These are phyloP conservation scores for Gynostemma pentaphyllum DNA, from an alignment of 306 rosid genomes.

Conservation along the genomic window DNA sequence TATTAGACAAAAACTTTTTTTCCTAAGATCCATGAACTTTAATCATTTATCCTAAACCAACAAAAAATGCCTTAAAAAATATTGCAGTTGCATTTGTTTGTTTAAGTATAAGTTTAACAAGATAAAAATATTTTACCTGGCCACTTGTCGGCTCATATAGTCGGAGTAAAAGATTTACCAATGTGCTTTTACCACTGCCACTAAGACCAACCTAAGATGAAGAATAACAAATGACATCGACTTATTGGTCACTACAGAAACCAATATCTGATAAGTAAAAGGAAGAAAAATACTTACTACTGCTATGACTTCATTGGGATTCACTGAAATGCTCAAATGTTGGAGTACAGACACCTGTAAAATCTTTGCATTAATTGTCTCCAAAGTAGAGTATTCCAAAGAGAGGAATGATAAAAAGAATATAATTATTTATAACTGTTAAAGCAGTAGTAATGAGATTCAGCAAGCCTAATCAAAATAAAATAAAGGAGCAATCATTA, in stretches of 20 bases:
- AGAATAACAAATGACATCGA: slow-evolving; percentile 11
- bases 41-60: not conserved
- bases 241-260: not conserved
- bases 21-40: not conserved
- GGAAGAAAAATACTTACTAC: slow-evolving; percentile 50
- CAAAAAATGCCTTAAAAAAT: not conserved
- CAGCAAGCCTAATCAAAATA: not conserved
- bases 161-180: slow-evolving; percentile 90
- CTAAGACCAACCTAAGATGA: slow-evolving; percentile 81
- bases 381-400: slow-evolving; percentile 6
- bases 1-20: not conserved
- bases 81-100: not conserved
- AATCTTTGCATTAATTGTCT: slow-evolving; percentile 13
- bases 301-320: slow-evolving; percentile 86
- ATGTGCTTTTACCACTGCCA: slow-evolving; percentile 95
- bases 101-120: not conserved
- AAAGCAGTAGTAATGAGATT: not conserved
- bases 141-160: slow-evolving; percentile 90
- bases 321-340: slow-evolving; percentile 50
- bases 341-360: slow-evolving; percentile 74
- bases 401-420: not conserved
- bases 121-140: slow-evolving; percentile 45
- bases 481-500: not conserved
- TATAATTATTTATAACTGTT: not conserved
- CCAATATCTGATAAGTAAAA: slow-evolving; percentile 6